Percentiles rank a stretch among this genome's conserved stretches.
These are phyloP conservation scores for Tuber borchii DNA, from an alignment of 495 filamentous ascomycete genomes.

Conservation along the genomic window DNA sequence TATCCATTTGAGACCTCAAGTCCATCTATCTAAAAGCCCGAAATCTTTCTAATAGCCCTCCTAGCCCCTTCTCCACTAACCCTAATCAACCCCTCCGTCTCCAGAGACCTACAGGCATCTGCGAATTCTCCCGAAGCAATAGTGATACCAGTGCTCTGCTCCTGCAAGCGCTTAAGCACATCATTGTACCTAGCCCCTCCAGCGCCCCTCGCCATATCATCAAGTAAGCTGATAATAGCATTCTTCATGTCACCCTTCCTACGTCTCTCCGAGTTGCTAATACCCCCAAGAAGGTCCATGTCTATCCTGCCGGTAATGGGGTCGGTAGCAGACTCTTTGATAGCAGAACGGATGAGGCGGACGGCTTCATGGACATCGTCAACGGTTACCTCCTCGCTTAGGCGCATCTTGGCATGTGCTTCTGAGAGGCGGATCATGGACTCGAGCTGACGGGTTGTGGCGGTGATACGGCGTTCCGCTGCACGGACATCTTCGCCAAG, in stretches of 20 bases:
- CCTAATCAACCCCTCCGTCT: slow-evolving; percentile 77
- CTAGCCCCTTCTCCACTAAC: slow-evolving; percentile 78
- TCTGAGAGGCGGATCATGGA: slow-evolving; percentile 96
- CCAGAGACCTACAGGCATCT: slow-evolving; percentile 68
- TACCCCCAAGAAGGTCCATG: slow-evolving; percentile 90
- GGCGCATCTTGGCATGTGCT: slow-evolving; percentile 95
- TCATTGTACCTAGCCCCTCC: slow-evolving; percentile 68
- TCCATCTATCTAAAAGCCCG: slow-evolving; percentile 43
- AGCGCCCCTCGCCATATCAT: slow-evolving; percentile 63
- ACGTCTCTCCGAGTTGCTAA: slow-evolving; percentile 72
- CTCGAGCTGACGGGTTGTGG: slow-evolving; percentile 91
- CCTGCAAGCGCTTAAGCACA: slow-evolving; percentile 63
- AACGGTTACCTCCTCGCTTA: slow-evolving; percentile 65
- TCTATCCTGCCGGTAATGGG: slow-evolving; percentile 86
- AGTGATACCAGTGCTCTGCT: slow-evolving; percentile 59
- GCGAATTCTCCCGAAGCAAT: slow-evolving; percentile 73
- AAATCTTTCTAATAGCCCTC: slow-evolving; percentile 73
- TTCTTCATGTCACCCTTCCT: slow-evolving; percentile 77
- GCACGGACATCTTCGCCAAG: slow-evolving; percentile 91
- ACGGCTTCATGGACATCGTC: slow-evolving; percentile 87
- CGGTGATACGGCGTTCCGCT: slow-evolving; percentile 90
- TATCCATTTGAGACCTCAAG: not conserved
- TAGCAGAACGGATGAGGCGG: slow-evolving; percentile 82
- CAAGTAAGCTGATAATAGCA: slow-evolving; percentile 63
- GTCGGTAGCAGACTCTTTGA: slow-evolving; percentile 95